Base-by-base conservation (phyloP, 345 rosid species). In the Eucalyptus decipiens region DNA sequence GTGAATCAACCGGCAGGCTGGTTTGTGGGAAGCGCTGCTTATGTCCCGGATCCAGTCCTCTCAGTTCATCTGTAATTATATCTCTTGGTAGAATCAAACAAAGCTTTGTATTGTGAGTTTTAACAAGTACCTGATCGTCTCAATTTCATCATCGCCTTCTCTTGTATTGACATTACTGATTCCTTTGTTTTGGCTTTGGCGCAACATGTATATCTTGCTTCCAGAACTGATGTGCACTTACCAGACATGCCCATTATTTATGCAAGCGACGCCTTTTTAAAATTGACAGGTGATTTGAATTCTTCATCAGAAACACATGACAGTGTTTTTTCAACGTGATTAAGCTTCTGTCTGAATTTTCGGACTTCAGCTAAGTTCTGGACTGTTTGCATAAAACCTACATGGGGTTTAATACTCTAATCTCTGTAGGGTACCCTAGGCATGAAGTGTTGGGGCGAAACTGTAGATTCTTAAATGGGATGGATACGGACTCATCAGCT, bases 61-160 rank as follows among this genome's bases (percentile, higher is more conserved):
- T 95, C 89, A 95, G 92, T 89, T 95, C 99, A 43, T 95, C 97
- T 24, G 88, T 96, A 92, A 92, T 92, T 94, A 93, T 97, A 90
- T 95, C 99, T 93, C 99, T 98, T 52, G 97, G 99, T 97, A 98
- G 99, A 98, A 97, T 98, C 98, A 98, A 95, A 94, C 99, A 98
- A 94, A 98, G 99, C 94, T 98, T 97, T 94, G 96, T 98, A 96
- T 93, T 98, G 99, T 98, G 99, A 98, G 99, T 98, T 95, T 88
- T 92, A 93, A 91, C 93, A 88, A 90, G 90, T 90, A 90, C 91
- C 94, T 92, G 60, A 24, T 49, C 89, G 92, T 65, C 86, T 86
- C 67, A 62, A 69, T 90, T 88, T 80, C 23, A 34, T 60, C 45
- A 90, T 32, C 85, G 49, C 81, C 87, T 88, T 89, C 86, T n/a